Conservation (phyloP, 305 asterid genomes). For the Fraxinus baroniana region DNA sequence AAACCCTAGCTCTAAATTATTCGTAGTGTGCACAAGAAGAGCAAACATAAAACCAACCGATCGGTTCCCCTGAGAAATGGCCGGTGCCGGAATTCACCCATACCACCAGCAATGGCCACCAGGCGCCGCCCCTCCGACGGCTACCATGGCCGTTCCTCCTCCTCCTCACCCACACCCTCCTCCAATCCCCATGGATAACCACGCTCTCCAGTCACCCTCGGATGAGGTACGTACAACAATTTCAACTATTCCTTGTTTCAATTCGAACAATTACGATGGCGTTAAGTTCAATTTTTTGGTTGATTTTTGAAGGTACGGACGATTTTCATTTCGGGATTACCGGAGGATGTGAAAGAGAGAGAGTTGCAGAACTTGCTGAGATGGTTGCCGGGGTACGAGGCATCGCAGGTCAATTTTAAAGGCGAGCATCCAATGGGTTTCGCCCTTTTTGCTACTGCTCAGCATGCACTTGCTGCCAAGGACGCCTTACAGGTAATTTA, state of each 20-base stretch:
- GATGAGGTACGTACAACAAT: conserved; percentile 57
- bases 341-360: conserved; percentile 99
- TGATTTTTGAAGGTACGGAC: conserved; percentile 64
- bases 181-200: conserved; percentile 51
- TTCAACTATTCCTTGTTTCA: not conserved
- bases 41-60: not conserved
- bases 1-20: conserved; percentile 7
- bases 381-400: conserved; percentile 99
- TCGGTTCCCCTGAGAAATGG: conserved; percentile 48
- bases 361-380: conserved; percentile 92
- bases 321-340: conserved; percentile 89
- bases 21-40: not conserved
- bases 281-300: not conserved
- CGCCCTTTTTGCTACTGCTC: conserved; percentile 71
- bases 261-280: not conserved
- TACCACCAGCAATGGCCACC: conserved; percentile 95
- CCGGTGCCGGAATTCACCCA: conserved; percentile 88
- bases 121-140: conserved; percentile 54
- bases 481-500: conserved; percentile 75
- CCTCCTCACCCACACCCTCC: conserved; percentile 55
- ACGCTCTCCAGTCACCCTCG: conserved; percentile 39
- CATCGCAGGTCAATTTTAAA: conserved; percentile 95
- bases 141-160: conserved; percentile 51
- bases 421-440: conserved; percentile 96
- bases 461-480: conserved; percentile 84